Evolutionary conservation across 2,329 filamentous ascomycete genomes (phyloP).

Genomic region (Xylariales sp.): DNA sequence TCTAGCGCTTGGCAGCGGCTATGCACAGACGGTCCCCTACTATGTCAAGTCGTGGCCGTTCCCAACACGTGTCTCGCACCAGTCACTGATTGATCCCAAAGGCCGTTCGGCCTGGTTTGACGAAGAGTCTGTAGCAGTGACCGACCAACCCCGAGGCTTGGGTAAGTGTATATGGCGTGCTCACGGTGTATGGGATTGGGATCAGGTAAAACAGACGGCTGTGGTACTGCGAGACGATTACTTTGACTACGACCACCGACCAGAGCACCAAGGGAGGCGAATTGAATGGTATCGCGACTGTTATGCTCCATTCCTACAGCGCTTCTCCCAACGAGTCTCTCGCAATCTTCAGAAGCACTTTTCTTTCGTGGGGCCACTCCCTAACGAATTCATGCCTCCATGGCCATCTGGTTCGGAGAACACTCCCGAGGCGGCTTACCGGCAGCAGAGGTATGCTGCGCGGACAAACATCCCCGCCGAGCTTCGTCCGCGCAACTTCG

Average conservation of each 20-base stretch:
- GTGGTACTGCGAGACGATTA: constrained; percentile 27
- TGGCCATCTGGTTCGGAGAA: constrained; percentile 21
- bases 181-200: constrained; percentile 34
- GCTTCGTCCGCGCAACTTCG: constrained; percentile 27
- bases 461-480: constrained; percentile 21
- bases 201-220: constrained; percentile 24
- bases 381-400: constrained; percentile 36
- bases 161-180: constrained; percentile 34
- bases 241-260: constrained; percentile 34
- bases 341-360: constrained; percentile 24
- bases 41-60: constrained; percentile 39
- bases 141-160: constrained; percentile 21
- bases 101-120: constrained; percentile 29
- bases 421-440: neutral
- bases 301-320: constrained; percentile 34
- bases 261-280: constrained; percentile 26
- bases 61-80: constrained; percentile 32
- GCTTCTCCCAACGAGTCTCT: constrained; percentile 30
- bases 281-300: constrained; percentile 39
- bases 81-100: constrained; percentile 30
- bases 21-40: constrained; percentile 31
- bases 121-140: constrained; percentile 4
- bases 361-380: constrained; percentile 36
- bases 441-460: constrained; percentile 21
- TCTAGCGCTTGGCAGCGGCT: constrained; percentile 35